Evolutionary conservation across 1,139 yeast species (phyloP), one percentile per base, ranked within the genome.

Genomic region (Debaryomycetaceae sp.): DNA sequence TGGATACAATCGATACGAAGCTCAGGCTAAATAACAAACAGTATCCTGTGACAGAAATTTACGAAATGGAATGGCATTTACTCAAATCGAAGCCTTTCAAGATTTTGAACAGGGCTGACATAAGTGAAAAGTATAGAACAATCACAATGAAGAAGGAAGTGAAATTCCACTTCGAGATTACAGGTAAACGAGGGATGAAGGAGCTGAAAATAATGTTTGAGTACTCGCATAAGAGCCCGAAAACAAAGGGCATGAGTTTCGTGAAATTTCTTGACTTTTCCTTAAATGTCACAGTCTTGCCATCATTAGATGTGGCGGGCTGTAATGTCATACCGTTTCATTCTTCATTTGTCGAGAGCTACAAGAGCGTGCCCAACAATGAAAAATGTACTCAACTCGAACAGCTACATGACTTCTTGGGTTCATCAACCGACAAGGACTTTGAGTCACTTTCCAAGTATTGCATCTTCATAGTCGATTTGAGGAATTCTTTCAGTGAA

Each of bases 31-130:
- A 60, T 1, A 50, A 47, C 40, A 77, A 69, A 48, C 68, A 68
- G 1, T 60, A 78, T 8, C 77, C 83, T 0, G 77, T 83, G 0
- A 72, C 78, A 44, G 96, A 87, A 44, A 66, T 81, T 4, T 82
- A 87, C 59, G 96, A 89, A 57, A 71, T 85, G 43, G 97, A 88
- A 57, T 84, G 85, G 72, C 77, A 78, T 51, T 60, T 87, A 45
- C 62, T 83, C 40, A 72, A 77, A 48, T 76, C 80, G 47, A 78
- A 78, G 40, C 84, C 95, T 0, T 73, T 88, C 50, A 62, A 62
- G 31, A 67, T 78, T 6, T 51, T 69, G 42, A 75, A 75, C 46
- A 69, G 73, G 35, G 65, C 68, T 3, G 61, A 65, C 14, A 68
- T 73, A 24, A 57, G 61, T 23, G 62, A 65, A 31, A 50, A 63